Base-by-base conservation (phyloP, 2,329 filamentous ascomycete species). In the Beauveria rudraprayagi region DNA sequence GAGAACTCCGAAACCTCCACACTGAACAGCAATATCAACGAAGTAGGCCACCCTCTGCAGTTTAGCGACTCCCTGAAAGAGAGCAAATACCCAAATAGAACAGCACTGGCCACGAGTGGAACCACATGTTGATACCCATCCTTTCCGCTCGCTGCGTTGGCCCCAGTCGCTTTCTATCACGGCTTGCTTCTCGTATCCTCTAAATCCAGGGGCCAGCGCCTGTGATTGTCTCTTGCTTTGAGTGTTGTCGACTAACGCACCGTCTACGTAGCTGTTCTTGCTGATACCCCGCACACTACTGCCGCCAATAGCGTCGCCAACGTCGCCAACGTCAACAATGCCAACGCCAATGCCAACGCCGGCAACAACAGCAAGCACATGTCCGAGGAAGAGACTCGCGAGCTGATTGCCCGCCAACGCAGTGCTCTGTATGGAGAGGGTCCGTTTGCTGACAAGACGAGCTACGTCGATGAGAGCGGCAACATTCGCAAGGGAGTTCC, bases 21-120 rank as follows among this genome's bases (percentile, higher is more conserved):
- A 95, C 97, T 80, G 94, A 99, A 85, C 94, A 99, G 85, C 94
- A 99, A 86, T 97, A 96, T 80, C 96, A 97, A 83, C 88, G 93
- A 91, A 97, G 94, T 97, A 91, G 86, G 89, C 86, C 86, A 77
- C 84, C 86, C 84, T 84, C 83, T 83, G 82, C 84, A 85, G 83
- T 83, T 85, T 89, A 87, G 84, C 83, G 80, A 66, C 71, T 70
- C 69, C 72, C 66, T 40, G 65, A 69, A 37, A 72, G 63, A 63
- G 63, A 67, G 46, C 66, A 67, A 59, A 56, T 48, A 69, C 67
- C 70, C 68, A 73, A 73, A 76, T 74, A 74, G 72, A 75, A 40
- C 48, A 54, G 51, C 51, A 40, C 51, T 34, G 58, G 58, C 58
- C 58, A 61, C 30, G 48, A 40, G 57, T 62, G 66, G 65, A 63